Evolutionary conservation across 345 rosid species (phyloP), one percentile per base, ranked within the genome.

Genomic region (Gossypium mustelinum): DNA sequence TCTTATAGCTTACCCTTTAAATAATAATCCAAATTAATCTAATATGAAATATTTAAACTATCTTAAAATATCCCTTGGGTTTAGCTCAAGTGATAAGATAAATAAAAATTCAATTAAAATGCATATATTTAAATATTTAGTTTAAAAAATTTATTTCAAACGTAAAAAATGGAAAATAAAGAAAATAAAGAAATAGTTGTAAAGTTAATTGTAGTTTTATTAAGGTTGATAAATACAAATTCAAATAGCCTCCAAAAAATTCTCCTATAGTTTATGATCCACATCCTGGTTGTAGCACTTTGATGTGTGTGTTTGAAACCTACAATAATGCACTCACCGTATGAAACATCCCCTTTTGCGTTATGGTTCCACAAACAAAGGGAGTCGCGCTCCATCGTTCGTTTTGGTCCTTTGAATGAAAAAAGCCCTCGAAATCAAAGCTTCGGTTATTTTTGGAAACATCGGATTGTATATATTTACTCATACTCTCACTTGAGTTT

Each of bases 321-420:
- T 22, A 58, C 4, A 58, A 58, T 22, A 10, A 58, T 18, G 27
- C 60, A 58, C 24, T 58, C 62, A 22, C 60, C 25, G 27, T 9
- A 56, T 20, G 24, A 56, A 9, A 18, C 7, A 20, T 56, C 60
- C 34, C 34, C 17, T 3, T 59, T 59, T 59, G 1, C 63, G 63
- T 59, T 24, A 22, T 2, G 13, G 20, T 58, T 58, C 27, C 14
- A 10, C 34, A 24, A 58, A 18, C 59, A 58, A 24, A 70, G 51
- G 9, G 34, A 70, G n/a, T 76, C 75, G 9, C 76, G 57, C 76
- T 77, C 72, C 25, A 65, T 77, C 76, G 6, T 51, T 64, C 58
- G 8, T 45, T 71, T 55, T 51, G 64, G 55, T 67, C 55, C n/a
- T 13, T 56, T n/a, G 60, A 56, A 24, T n/a, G 41, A 34, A 34